Evolutionary conservation across 2,329 filamentous ascomycete genomes (phyloP), one percentile per base, ranked within the genome.

Genomic region (Stachybotrys echinatus): DNA sequence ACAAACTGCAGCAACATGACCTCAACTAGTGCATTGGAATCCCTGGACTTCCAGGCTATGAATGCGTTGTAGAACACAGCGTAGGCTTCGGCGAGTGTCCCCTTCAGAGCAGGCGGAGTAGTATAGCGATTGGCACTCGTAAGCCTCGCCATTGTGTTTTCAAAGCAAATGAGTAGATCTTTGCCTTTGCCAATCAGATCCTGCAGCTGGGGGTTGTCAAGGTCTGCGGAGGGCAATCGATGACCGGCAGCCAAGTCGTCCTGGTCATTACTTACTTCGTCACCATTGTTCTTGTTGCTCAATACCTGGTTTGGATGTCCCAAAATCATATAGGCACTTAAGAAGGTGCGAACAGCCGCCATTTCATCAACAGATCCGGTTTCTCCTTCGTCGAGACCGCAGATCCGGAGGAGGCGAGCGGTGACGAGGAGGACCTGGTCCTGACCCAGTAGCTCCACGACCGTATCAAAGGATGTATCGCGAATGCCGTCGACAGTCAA

Each of bases 1-100:
- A 92, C 87, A 65, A 92, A 92, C 55, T 90, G 88, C 60, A 89
- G 79, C n/a, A 92, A 77, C 88, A 94, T 92, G 49, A 89, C 85
- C 59, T 92, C 87, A 48, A 92, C 83, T 5, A 94, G 73, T 0
- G 88, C 84, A 48, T 84, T 84, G 0, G 87, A 89, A 63, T 92
- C 89, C 48, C 88, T 81, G 2, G 88, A 85, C 67, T 92, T 90
- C 89, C 89, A 94, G 4, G 87, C 84, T 52, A 89, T 87, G 61
- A 94, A 92, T 1, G 87, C 87, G 48, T 88, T 86, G 58, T 86
- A 82, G 58, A 90, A 94, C 0, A 84, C 80, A 27, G 85, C 81
- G 61, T 92, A 89, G 1, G 82, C 76, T 57, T 89, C 80, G 0
- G 85, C 79, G 18, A 94, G 73, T 1, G 79, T 76, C 48, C 83